A percentile compares a stretch with the other conserved stretches of the same genome.
phyloP scores from a whole-genome alignment of 1,284 basidiomycete species.

The Pseudozyma tsukubaensis region DNA sequence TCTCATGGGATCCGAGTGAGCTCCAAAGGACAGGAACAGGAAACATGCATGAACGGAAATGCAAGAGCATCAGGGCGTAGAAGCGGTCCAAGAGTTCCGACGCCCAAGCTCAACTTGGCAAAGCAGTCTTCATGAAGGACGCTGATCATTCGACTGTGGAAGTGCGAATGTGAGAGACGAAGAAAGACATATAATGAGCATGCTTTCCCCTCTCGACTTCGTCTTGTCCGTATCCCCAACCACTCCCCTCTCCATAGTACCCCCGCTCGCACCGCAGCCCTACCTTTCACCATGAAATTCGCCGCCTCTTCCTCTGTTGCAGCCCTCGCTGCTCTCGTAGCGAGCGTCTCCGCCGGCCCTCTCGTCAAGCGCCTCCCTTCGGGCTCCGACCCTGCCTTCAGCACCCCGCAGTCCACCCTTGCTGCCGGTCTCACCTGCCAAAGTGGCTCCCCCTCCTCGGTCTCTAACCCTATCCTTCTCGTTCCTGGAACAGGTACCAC shows the following conservation, averaged over 20 bases:
- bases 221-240: background rate
- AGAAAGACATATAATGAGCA: too few species aligned
- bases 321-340: background rate
- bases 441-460: conserved; percentile 26
- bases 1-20: too few species aligned
- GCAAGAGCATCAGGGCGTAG: too few species aligned
- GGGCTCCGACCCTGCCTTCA: conserved; percentile 25
- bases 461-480: conserved; percentile 37
- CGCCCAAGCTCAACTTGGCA: too few species aligned
- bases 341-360: conserved; percentile 5
- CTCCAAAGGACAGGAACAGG: too few species aligned
- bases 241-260: background rate
- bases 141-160: too few species aligned
- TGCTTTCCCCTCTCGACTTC: too few species aligned
- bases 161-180: too few species aligned
- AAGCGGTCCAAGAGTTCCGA: too few species aligned
- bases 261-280: background rate
- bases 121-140: too few species aligned
- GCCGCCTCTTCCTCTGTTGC: background rate
- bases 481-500: conserved; percentile 40
- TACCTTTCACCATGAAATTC: conserved; percentile 12
- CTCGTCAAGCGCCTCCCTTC: conserved; percentile 27
- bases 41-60: too few species aligned
- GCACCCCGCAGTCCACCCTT: conserved; percentile 15
- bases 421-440: conserved; percentile 19